These are phyloP conservation scores for Starmerella stigmatis DNA, from an alignment of 805 yeast genomes.

Conservation along the genomic window DNA sequence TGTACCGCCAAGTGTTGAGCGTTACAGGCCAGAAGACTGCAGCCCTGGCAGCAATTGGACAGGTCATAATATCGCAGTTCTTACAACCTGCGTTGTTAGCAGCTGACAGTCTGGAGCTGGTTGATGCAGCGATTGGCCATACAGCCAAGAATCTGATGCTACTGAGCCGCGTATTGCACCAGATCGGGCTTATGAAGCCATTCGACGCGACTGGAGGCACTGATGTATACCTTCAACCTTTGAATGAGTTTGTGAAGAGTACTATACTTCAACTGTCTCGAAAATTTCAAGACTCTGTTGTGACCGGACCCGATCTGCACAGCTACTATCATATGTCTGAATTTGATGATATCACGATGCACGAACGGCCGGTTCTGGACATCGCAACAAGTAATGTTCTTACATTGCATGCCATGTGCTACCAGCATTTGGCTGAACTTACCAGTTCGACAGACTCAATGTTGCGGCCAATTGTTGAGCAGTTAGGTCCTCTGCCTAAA, in stretches of 20 bases:
- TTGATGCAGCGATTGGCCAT: constrained; percentile 31
- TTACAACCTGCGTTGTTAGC: constrained; percentile 32
- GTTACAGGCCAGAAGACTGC: constrained; percentile 34
- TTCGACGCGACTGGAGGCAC: constrained; percentile 37
- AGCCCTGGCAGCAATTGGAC: constrained; percentile 58
- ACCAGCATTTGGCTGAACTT: constrained; percentile 25
- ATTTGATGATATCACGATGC: constrained; percentile 57
- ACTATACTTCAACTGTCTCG: constrained; percentile 40
- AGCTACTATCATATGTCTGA: constrained; percentile 44
- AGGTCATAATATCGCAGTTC: constrained; percentile 33
- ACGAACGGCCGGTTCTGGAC: constrained; percentile 34
- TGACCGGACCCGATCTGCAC: constrained; percentile 50
- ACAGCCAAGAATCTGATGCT: constrained; percentile 45
- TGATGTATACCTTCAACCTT: constrained; percentile 64
- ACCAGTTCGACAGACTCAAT: constrained; percentile 40
- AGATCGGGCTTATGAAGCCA: constrained; percentile 56
- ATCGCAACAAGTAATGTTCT: constrained; percentile 33
- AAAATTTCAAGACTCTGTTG: constrained; percentile 37
- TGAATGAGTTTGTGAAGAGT: constrained; percentile 57
- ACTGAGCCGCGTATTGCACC: constrained; percentile 50
- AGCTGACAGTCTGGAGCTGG: constrained; percentile 43
- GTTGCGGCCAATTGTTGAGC: constrained; percentile 37
- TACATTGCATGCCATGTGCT: constrained; percentile 32
- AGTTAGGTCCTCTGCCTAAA: constrained; percentile 35
- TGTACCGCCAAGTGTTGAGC: constrained; percentile 24